Base-by-base conservation (phyloP, 2,329 filamentous ascomycete species). In the Pezizomycotina sp. region DNA sequence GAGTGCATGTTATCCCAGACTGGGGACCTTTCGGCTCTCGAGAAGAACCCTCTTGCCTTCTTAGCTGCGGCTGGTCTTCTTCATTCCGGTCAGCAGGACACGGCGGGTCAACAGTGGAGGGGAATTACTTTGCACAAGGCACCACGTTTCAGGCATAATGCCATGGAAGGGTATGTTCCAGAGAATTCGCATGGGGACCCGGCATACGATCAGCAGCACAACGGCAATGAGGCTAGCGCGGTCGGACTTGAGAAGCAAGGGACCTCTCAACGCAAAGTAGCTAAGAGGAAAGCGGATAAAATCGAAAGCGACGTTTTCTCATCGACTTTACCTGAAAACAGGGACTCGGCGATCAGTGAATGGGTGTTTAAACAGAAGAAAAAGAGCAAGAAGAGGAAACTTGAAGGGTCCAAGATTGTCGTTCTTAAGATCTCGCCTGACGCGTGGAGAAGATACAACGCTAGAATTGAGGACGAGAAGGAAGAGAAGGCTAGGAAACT, bases 1-100 rank as follows among this genome's bases (percentile, higher is more conserved):
- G 41, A 36, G 15, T 33, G 14, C 15, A 20, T 31, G 31, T 36
- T 35, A 43, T 12, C 36, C 41, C 31, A 32, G 34, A 12, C 34
- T 42, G 30, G 25, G 26, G 24, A 26, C 5, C 38, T 44, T 13
- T 39, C 43, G 18, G 36, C 34, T 13, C 27, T 47, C 10, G 46
- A 48, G 29, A 34, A 34, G 31, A 45, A 47, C 16, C 44, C 44
- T 7, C 13, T 47, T 5, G 42, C 44, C 6, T 47, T 47, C 27
- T 38, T 48, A 14, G 46, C 46, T 12, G 46, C 46, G n/a, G 43
- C 46, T 9, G 46, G 46, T 12, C 37, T 48, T 7, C 43, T 40
- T 30, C 40, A 33, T 14, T 36, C 36, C 14, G 36, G 39, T 10
- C 31, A 43, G 10, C 32, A 43, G 23, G 22, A 24, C 7, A 36